phyloP scores from a whole-genome alignment of 2,329 filamentous ascomycete species.

The Arthrobotrys pseudoclavata region DNA sequence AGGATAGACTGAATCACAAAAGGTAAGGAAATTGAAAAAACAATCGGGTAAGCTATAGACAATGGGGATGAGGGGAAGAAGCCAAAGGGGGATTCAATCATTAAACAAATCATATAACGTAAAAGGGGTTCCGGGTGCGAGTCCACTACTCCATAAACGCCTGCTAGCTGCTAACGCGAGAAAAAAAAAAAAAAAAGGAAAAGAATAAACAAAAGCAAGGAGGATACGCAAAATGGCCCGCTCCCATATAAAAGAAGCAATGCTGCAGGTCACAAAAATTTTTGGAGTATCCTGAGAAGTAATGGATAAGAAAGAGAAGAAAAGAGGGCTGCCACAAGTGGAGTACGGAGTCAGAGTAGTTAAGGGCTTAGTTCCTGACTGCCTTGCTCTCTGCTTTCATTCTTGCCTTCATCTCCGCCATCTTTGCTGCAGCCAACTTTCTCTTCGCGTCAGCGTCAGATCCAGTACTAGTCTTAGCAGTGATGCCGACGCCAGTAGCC shows the following conservation, averaged over 20 bases:
- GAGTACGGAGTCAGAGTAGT: neutral
- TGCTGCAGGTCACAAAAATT: neutral
- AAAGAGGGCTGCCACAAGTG: neutral
- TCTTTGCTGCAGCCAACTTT: constrained; percentile 51
- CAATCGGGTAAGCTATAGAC: constrained; percentile 1
- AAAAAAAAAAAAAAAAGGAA: neutral
- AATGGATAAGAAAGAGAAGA: neutral
- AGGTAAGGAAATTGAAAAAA: neutral
- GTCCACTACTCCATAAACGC: constrained; percentile 40
- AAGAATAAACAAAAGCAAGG: neutral
- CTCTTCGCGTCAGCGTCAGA: constrained; percentile 50
- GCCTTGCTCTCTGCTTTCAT: constrained; percentile 56
- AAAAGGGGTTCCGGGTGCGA: neutral
- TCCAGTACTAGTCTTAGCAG: constrained; percentile 32
- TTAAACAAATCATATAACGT: constrained; percentile 32
- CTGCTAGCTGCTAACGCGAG: constrained; percentile 7
- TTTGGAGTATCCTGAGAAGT: neutral
- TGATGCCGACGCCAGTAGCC: constrained; percentile 47
- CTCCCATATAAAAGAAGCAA: neutral
- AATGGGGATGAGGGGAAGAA: constrained; percentile 12
- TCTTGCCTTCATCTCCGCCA: constrained; percentile 58
- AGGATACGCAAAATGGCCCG: neutral
- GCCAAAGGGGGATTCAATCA: neutral
- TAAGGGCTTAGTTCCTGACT: constrained; percentile 18
- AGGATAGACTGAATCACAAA: neutral